Percentiles rank a stretch among this genome's conserved stretches.
Evolutionary conservation across 371 early-diverging fungal genomes (phyloP).

Genomic region (Actinomortierella ambigua): DNA sequence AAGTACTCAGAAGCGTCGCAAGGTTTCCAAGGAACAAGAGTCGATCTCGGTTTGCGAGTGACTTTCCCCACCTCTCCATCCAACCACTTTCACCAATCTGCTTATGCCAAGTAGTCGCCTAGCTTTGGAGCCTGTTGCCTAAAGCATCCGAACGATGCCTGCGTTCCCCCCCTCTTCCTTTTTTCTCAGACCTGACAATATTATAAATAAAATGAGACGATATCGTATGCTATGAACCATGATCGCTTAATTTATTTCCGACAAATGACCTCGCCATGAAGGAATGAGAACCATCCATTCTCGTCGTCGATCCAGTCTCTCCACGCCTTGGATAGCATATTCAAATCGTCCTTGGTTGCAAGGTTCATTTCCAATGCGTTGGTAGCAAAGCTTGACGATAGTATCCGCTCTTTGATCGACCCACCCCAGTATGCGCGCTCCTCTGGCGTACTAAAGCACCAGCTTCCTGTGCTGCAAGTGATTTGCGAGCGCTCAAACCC

Average conservation of each 20-base stretch:
- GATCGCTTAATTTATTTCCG: neutral
- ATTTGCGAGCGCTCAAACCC: conserved; percentile 24
- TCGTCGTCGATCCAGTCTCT: conserved; percentile 10
- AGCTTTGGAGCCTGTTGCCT: too few relatives aligned
- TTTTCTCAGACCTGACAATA: too few relatives aligned
- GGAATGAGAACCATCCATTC: conserved; percentile 12
- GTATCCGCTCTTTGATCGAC: conserved; percentile 12
- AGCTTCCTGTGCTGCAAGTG: conserved; percentile 15
- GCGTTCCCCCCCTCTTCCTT: too few relatives aligned
- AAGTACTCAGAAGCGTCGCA: too few relatives aligned
- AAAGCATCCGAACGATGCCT: too few relatives aligned
- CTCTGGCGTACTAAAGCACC: conserved; percentile 17
- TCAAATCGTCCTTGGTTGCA: conserved; percentile 14
- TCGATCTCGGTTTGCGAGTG: too few relatives aligned
- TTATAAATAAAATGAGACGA: too few relatives aligned
- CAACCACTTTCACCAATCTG: too few relatives aligned
- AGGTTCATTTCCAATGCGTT: conserved; percentile 10
- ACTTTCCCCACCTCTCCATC: too few relatives aligned
- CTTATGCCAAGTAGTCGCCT: too few relatives aligned
- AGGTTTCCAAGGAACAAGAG: too few relatives aligned
- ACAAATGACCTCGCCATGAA: conserved; percentile 17
- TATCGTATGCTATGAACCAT: too few relatives aligned
- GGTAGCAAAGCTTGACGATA: conserved; percentile 14
- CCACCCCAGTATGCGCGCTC: conserved; percentile 23
- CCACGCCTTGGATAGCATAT: conserved; percentile 9